Evolutionary conservation across 2,329 filamentous ascomycete species (phyloP), one percentile per base, ranked within the genome.

Genomic region (Ophiosphaerella herpotricha): DNA sequence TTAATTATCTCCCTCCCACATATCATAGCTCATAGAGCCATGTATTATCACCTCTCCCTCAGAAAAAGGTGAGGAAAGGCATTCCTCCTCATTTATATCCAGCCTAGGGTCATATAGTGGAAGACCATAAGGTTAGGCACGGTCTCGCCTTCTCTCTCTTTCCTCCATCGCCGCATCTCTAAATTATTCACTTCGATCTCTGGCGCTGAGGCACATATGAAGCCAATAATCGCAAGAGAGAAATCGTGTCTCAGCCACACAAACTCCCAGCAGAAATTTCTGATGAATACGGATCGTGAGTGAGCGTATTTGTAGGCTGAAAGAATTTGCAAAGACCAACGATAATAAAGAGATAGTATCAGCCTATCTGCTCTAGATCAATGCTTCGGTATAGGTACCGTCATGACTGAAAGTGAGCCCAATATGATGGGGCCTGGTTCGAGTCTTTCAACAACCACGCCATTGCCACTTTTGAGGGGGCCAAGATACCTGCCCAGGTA

Each of bases 321-420:
- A 21, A 56, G 50, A 5, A 16, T 33, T 18, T 56, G 53, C 3
- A 56, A 47, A 1, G 53, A 46, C 53, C 53, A 56, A 1, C 50
- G 53, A 12, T 50, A 56, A 7, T 50, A 56, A 12, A 56, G 5
- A 4, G 35, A 45, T 26, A 56, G 13, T 43, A 56, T 51, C 7
- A 48, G 6, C 26, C 13, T 34, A 5, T 54, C 48, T 3, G 42
- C 33, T 37, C 36, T 34, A 2, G 37, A 48, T 11, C 18, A 33
- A 7, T 37, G 11, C 31, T 33, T 2, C 1, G 31, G 24, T 1
- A 48, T 11, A 33, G 52, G 52, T 7, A 48, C 3, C 5, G 48
- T 45, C 43, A 54, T 51, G 3, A 29, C 43, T 18, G 48, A 48
- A 11, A 54, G 26, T 13, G 8, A n/a, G 2, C 21, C 23, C 12